Evolutionary conservation across 164 flowering plant species (phyloP), one percentile per base, ranked within the genome.

Genomic region (Chloranthus sessilifolius): DNA sequence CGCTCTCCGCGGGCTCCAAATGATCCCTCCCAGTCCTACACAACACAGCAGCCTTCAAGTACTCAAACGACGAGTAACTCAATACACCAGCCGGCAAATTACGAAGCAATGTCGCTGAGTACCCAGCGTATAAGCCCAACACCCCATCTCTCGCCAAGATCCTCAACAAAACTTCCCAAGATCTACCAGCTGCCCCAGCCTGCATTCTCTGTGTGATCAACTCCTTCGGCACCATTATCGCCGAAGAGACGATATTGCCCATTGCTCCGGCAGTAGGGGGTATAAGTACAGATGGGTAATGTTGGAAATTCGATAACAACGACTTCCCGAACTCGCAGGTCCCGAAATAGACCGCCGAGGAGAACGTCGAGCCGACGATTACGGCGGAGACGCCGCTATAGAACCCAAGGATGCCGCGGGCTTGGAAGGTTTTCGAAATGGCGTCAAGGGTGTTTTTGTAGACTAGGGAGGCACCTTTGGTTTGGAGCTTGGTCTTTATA

Each of bases 201-300:
- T 92, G 99, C 95, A 92, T 92, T 40, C 88, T 49, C 63, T 92
- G 96, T 0, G 94, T 92, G 34, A 92, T 82, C 57, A 92, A 61
- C 53, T 92, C 99, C 48, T 92, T 92, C 0, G 95, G 99, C 41
- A 92, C 99, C 99, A 92, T 92, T 16, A 92, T 82, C 0, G 94
- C 94, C 0, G 99, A 92, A 1, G 97, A 88, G 21, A 82, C 76
- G n/a, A 92, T 74, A 30, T 88, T 92, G 15, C 99, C 96, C 95
- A 86, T 84, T 16, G 96, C 97, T 11, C 99, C 99, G 20, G 99
- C 99, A 10, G 88, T 77, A 0, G 95, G 99, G 26, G 99, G 99
- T 24, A 92, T 72, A 2, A 88, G 69, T 41, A 88, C 44, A 17
- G 85, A 12, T 0, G 99, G 96, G 61, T 43, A 84, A 2, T 46